Evolutionary conservation across 176 grass and related monocot species (phyloP).

Genomic region (Oryza australiensis): DNA sequence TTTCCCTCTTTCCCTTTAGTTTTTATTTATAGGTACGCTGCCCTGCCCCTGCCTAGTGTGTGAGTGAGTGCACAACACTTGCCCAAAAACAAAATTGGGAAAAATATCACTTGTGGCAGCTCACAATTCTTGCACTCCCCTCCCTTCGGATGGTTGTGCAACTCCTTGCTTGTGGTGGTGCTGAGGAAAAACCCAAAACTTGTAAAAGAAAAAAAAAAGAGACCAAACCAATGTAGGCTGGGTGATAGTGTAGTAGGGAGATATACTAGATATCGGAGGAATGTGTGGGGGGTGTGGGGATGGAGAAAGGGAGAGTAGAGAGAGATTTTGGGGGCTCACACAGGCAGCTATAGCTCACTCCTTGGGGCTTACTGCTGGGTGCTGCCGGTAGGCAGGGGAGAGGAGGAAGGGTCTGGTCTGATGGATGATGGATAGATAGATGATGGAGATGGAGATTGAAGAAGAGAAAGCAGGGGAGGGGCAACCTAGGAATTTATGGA

Average conservation of each 20-base stretch:
- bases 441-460: constrained; percentile 13
- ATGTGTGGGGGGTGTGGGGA: neutral
- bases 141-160: neutral
- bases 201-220: neutral
- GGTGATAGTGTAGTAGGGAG: neutral
- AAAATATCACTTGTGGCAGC: neutral
- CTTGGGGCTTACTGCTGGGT: neutral
- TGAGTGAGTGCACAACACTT: neutral
- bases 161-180: neutral
- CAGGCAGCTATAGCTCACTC: neutral
- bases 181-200: neutral
- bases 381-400: neutral
- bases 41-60: neutral
- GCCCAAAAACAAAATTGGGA: neutral
- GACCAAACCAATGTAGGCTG: neutral
- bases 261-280: neutral
- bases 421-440: constrained; percentile 29
- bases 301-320: neutral
- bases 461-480: constrained; percentile 22
- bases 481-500: constrained; percentile 44
- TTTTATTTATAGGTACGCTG: neutral
- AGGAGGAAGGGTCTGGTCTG: neutral
- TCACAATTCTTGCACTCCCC: constrained; percentile 5
- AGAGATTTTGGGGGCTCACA: constrained; percentile 23
- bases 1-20: too few relatives aligned